Evolutionary conservation across 495 filamentous ascomycete genomes (phyloP).

Genomic region (Daldinia concentrica): DNA sequence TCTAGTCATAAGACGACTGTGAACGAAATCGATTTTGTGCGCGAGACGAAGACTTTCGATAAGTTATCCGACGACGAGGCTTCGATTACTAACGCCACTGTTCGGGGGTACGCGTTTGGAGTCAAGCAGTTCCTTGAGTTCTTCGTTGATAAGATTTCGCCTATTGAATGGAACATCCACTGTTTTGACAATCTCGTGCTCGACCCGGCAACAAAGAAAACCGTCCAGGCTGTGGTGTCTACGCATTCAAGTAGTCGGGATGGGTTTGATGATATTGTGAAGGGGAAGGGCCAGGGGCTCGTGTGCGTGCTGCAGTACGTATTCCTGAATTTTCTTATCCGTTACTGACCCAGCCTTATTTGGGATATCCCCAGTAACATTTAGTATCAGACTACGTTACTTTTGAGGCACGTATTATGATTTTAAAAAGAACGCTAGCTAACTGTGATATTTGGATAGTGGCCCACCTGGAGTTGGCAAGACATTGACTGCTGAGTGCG

Average conservation of each 20-base stretch:
- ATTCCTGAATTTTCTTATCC: neutral
- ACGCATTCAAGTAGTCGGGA: slow-evolving; percentile 46
- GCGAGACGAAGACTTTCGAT: slow-evolving; percentile 24
- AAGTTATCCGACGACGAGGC: slow-evolving; percentile 47
- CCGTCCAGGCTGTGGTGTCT: slow-evolving; percentile 62
- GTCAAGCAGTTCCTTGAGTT: slow-evolving; percentile 49
- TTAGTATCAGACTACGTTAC: neutral
- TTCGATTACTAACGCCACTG: slow-evolving; percentile 42
- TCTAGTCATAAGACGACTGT: neutral
- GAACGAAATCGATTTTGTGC: slow-evolving; percentile 8
- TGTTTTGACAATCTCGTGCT: slow-evolving; percentile 67
- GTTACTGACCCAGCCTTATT: neutral
- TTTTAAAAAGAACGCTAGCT: neutral
- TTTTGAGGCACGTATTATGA: neutral
- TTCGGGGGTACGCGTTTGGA: slow-evolving; percentile 50
- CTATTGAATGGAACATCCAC: slow-evolving; percentile 45
- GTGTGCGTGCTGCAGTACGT: slow-evolving; percentile 54
- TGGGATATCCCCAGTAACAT: neutral
- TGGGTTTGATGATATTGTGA: slow-evolving; percentile 51
- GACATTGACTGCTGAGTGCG: slow-evolving; percentile 54
- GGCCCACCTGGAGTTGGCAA: slow-evolving; percentile 54
- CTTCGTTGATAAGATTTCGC: slow-evolving; percentile 41
- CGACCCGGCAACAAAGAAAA: slow-evolving; percentile 58
- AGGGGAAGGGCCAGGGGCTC: slow-evolving; percentile 50
- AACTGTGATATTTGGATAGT: slow-evolving; percentile 1